Conservation (phyloP, 1,139 yeast species). For the Magnusiomyces paraingens region DNA sequence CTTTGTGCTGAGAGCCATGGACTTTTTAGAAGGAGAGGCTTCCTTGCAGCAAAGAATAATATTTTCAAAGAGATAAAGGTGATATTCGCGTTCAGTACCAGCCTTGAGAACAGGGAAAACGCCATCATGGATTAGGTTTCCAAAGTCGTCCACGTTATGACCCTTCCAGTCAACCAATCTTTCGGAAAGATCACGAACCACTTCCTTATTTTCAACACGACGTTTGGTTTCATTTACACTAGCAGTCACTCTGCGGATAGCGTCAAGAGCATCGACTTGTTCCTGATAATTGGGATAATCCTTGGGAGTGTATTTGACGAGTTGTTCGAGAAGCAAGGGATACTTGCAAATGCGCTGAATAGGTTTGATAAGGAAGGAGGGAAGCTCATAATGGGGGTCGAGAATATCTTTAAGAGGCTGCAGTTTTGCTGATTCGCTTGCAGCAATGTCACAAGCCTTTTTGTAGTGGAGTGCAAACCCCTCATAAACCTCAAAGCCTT, state of each 20-base stretch:
- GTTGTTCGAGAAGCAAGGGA: slow-evolving; percentile 72
- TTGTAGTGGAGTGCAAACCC: slow-evolving; percentile 82
- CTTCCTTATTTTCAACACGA: slow-evolving; percentile 76
- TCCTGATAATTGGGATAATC: slow-evolving; percentile 58
- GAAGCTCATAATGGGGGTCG: slow-evolving; percentile 85
- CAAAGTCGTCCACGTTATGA: slow-evolving; percentile 74
- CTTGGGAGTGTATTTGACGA: slow-evolving; percentile 57
- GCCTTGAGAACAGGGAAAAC: slow-evolving; percentile 65
- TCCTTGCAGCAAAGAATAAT: slow-evolving; percentile 76
- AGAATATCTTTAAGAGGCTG: slow-evolving; percentile 54
- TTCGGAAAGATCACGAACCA: slow-evolving; percentile 59
- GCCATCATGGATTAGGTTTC: slow-evolving; percentile 76
- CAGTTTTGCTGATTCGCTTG: slow-evolving; percentile 53
- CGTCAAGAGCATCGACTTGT: slow-evolving; percentile 58
- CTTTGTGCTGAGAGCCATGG: slow-evolving; percentile 27
- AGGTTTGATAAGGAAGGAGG: slow-evolving; percentile 84
- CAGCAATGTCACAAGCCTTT: slow-evolving; percentile 76
- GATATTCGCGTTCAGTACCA: slow-evolving; percentile 81
- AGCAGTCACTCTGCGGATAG: slow-evolving; percentile 69
- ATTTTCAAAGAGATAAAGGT: slow-evolving; percentile 81
- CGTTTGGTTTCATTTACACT: slow-evolving; percentile 93
- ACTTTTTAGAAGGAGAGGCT: slow-evolving; percentile 28
- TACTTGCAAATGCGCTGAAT: slow-evolving; percentile 92
- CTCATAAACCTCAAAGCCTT: slow-evolving; percentile 82
- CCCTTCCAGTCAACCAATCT: slow-evolving; percentile 92